Conservation (phyloP, 1,139 yeast species). For the Yarrowia galli region DNA sequence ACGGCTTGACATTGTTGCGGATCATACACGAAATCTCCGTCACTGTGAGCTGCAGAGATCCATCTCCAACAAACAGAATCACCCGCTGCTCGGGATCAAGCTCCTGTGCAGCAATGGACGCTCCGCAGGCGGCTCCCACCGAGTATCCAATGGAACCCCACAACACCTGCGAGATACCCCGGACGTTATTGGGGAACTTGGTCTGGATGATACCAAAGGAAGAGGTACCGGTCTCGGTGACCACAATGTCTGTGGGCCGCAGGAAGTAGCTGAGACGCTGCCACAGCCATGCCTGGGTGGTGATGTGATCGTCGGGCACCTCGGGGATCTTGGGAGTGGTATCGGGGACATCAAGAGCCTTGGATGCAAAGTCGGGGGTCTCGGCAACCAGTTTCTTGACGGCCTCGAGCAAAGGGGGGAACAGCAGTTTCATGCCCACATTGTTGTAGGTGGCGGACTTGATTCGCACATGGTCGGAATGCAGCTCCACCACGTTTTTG, state of each 20-base stretch:
- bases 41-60: constrained; percentile 85
- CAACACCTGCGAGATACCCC: constrained; percentile 85
- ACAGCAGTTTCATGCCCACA: constrained; percentile 75
- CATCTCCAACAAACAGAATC: constrained; percentile 85
- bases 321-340: constrained; percentile 44
- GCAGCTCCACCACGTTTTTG: constrained; percentile 83
- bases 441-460: constrained; percentile 78
- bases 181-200: constrained; percentile 73
- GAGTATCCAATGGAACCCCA: constrained; percentile 94
- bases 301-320: constrained; percentile 42
- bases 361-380: constrained; percentile 39
- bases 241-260: constrained; percentile 77
- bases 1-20: constrained; percentile 80
- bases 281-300: constrained; percentile 83
- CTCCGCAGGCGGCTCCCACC: constrained; percentile 85
- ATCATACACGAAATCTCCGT: constrained; percentile 87
- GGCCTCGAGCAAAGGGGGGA: constrained; percentile 56
- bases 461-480: constrained; percentile 84
- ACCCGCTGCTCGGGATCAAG: constrained; percentile 73
- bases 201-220: constrained; percentile 86
- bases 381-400: constrained; percentile 39
- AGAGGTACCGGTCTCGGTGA: constrained; percentile 90
- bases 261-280: constrained; percentile 75
- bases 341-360: constrained; percentile 41
- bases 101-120: constrained; percentile 83